Base-by-base conservation (phyloP, 257 asterid species). In the Salvia rosmarinus region DNA sequence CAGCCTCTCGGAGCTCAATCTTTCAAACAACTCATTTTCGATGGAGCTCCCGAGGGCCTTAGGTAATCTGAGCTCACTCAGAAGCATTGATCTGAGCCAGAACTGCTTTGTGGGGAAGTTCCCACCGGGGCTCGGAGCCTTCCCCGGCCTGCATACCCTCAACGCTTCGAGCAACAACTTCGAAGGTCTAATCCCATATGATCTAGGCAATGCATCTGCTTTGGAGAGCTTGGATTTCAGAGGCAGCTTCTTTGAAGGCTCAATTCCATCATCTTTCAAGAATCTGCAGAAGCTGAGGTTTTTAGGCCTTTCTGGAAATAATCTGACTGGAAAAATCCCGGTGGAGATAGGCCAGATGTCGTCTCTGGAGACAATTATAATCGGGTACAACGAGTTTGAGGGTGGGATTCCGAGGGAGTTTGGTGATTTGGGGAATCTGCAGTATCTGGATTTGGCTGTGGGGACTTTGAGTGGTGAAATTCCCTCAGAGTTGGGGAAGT, bases 101-200 rank as follows among this genome's bases (percentile, higher is more conserved):
- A 90, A 90, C 79, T 79, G 80, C 56, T 90, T 90, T 51, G 78
- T 70, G 14, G 96, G 97, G 2, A 50, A 34, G 2, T 82, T 90
- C 46, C 94, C 96, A 0, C 14, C 60, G 8, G 96, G 97, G 19
- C 77, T 87, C 10, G 97, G 94, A 1, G 66, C 44, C 37, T 65
- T 84, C 78, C 67, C 77, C 0, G 76, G 78, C 67, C 61, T 90
- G 74, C 71, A 9, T 23, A 70, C 57, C 74, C 62, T 90, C 75
- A 86, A 88, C 34, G 94, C 88, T 1, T 90, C 96, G 4, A 88
- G 94, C 89, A 90, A 90, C 89, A 87, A 89, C 56, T 88, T 90
- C 14, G 76, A 70, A 44, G 96, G 95, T 32, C 60, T 72, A 2
- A 82, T 88, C n/a, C 94, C 97, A 2, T 83, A 82, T 39, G 95